Evolutionary conservation across 169 alveolate species (phyloP).

Genomic region (Cryptosporidium meleagridis): DNA sequence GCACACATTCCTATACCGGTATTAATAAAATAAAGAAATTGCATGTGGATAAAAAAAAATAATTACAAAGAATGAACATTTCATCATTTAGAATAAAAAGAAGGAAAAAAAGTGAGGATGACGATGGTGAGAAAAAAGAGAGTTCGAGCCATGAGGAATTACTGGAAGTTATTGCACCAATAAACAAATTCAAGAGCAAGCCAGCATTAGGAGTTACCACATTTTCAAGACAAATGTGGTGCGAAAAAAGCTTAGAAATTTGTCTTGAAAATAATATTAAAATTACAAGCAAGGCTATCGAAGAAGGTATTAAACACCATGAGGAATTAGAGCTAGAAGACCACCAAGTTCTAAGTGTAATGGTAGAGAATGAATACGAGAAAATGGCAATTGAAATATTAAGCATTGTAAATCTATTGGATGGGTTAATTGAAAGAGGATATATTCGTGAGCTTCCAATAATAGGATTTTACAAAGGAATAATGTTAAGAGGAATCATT

Average conservation of each 20-base stretch:
- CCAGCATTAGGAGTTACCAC: conserved; percentile 62
- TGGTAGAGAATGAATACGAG: conserved; percentile 47
- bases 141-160: not conserved
- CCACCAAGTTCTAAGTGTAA: conserved; percentile 43
- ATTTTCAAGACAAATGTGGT: conserved; percentile 73
- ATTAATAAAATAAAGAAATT: not conserved
- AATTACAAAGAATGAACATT: conserved; percentile 5
- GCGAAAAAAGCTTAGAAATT: conserved; percentile 60
- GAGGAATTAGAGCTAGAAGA: conserved; percentile 61
- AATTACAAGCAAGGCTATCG: conserved; percentile 62
- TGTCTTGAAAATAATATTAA: conserved; percentile 47
- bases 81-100: not conserved
- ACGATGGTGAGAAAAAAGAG: not conserved
- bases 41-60: not conserved
- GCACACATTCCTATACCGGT: conserved; percentile 7
- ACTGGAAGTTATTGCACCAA: conserved; percentile 23
- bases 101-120: conserved; percentile 2
- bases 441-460: conserved; percentile 65
- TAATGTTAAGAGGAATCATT: conserved; percentile 56
- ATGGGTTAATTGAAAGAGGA: conserved; percentile 51
- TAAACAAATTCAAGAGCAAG: conserved; percentile 32
- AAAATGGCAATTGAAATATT: conserved; percentile 24
- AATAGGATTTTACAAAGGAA: conserved; percentile 44
- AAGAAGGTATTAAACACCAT: conserved; percentile 66
- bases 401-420: conserved; percentile 32